Evolutionary conservation across 2,329 filamentous ascomycete species (phyloP).

Genomic region (Calonectria honghensis): DNA sequence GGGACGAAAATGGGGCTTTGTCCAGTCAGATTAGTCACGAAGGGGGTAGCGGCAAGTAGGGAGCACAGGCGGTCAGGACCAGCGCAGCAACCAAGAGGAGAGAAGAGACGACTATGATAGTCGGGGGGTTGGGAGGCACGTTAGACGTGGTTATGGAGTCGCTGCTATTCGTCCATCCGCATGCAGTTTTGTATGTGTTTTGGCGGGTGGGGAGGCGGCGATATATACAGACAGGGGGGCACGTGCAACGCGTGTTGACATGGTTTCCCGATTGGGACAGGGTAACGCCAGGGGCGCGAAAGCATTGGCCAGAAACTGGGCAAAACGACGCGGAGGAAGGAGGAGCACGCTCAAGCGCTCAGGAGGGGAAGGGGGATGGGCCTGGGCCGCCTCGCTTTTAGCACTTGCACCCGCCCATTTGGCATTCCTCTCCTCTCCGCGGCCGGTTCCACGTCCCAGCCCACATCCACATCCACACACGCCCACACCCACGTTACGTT

Average conservation of each 20-base stretch:
- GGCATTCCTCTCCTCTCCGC: constrained; percentile 52
- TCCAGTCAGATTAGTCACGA: constrained; percentile 26
- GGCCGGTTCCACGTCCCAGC: constrained; percentile 37
- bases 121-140: constrained; percentile 40
- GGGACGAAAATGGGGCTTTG: constrained; percentile 37
- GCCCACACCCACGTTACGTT: constrained; percentile 38
- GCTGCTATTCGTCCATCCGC: constrained; percentile 36
- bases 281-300: constrained; percentile 54
- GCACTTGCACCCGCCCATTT: constrained; percentile 52
- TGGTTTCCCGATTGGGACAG: constrained; percentile 59
- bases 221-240: constrained; percentile 49
- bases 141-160: constrained; percentile 33
- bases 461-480: constrained; percentile 42
- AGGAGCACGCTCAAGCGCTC: constrained; percentile 45
- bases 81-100: constrained; percentile 26
- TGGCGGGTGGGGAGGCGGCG: constrained; percentile 38
- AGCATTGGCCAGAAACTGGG: constrained; percentile 56
- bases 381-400: constrained; percentile 54
- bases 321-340: constrained; percentile 54
- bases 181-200: constrained; percentile 43
- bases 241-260: constrained; percentile 61
- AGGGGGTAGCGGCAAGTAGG: constrained; percentile 29
- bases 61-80: constrained; percentile 38
- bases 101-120: constrained; percentile 36
- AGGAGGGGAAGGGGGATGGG: constrained; percentile 41